Percentiles rank a stretch among this genome's conserved stretches.
phyloP scores from a whole-genome alignment of 2,329 filamentous ascomycete genomes.

The Penicillium sp. region DNA sequence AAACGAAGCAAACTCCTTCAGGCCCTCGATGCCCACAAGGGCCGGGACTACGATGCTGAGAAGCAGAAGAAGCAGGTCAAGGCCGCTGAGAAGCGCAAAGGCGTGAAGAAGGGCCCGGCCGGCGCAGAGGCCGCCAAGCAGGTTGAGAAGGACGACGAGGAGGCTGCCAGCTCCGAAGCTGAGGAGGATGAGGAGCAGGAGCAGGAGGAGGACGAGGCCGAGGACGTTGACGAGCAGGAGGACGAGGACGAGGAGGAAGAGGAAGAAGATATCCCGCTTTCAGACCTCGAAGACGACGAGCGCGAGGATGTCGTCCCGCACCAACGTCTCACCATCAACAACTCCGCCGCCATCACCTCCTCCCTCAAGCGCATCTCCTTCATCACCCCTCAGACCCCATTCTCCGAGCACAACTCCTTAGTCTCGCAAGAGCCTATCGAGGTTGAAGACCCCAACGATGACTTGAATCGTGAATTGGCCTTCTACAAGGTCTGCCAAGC shows the following conservation, averaged over 20 bases:
- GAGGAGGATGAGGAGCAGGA: conserved; percentile 25
- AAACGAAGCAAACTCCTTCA: conserved; percentile 59
- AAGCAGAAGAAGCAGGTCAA: conserved; percentile 67
- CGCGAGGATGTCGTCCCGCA: conserved; percentile 84
- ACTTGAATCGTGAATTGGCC: conserved; percentile 85
- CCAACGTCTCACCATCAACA: conserved; percentile 95
- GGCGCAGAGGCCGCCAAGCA: conserved; percentile 28
- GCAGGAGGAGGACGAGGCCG: conserved; percentile 31
- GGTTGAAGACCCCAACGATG: conserved; percentile 83
- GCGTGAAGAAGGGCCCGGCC: conserved; percentile 28
- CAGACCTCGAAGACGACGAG: conserved; percentile 78
- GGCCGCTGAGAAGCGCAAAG: conserved; percentile 48
- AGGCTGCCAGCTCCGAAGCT: conserved; percentile 30
- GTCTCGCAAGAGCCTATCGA: conserved; percentile 65
- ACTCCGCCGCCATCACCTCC: conserved; percentile 78
- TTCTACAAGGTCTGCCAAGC: conserved; percentile 89
- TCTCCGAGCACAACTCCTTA: conserved; percentile 79
- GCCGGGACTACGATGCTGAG: conserved; percentile 70
- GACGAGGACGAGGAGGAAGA: conserved; percentile 69
- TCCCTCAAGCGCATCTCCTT: conserved; percentile 67
- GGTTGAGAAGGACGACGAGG: conserved; percentile 36
- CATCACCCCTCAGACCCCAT: conserved; percentile 64
- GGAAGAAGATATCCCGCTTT: conserved; percentile 84
- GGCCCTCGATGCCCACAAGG: conserved; percentile 58
- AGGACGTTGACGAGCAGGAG: conserved; percentile 39